Conservation (phyloP, 805 yeast genomes). For the Metschnikowia proteae region DNA sequence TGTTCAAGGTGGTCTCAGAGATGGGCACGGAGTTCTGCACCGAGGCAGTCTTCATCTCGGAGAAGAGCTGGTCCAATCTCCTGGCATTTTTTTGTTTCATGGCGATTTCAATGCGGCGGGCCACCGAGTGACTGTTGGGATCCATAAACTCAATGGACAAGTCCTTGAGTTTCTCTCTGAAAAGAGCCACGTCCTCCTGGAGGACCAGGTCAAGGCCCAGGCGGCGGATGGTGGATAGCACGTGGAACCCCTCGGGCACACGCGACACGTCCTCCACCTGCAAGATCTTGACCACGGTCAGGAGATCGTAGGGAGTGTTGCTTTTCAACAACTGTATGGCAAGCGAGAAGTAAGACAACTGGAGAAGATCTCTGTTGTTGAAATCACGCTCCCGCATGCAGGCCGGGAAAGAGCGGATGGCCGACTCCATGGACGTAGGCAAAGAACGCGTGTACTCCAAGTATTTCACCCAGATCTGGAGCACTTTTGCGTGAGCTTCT, state of each 20-base stretch:
- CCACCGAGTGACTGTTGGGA: constrained; percentile 30
- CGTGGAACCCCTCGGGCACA: constrained; percentile 20
- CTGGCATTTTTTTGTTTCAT: constrained; percentile 18
- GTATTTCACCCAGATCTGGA: constrained; percentile 33
- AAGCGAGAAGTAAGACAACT: constrained; percentile 34
- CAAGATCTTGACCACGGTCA: constrained; percentile 27
- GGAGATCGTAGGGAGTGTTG: constrained; percentile 20
- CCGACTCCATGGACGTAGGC: constrained; percentile 6
- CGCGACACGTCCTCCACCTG: constrained; percentile 18
- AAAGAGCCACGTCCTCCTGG: constrained; percentile 7
- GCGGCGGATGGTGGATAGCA: constrained; percentile 19
- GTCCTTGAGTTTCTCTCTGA: constrained; percentile 6
- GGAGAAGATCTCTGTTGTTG: constrained; percentile 17
- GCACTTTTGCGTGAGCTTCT: constrained; percentile 22
- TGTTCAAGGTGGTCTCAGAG: constrained; percentile 37
- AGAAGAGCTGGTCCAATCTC: constrained; percentile 21
- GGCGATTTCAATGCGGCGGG: constrained; percentile 22
- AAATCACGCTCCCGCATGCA: constrained; percentile 13
- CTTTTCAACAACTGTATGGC: constrained; percentile 27
- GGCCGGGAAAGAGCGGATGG: constrained; percentile 8
- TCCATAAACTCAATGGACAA: constrained; percentile 24
- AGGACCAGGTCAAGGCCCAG: constrained; percentile 12
- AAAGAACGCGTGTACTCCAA: constrained; percentile 23
- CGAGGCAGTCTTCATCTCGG: constrained; percentile 24
- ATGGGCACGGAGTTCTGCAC: constrained; percentile 29